phyloP scores from a whole-genome alignment of 257 asterid genomes.

The Galeopsis tetrahit region DNA sequence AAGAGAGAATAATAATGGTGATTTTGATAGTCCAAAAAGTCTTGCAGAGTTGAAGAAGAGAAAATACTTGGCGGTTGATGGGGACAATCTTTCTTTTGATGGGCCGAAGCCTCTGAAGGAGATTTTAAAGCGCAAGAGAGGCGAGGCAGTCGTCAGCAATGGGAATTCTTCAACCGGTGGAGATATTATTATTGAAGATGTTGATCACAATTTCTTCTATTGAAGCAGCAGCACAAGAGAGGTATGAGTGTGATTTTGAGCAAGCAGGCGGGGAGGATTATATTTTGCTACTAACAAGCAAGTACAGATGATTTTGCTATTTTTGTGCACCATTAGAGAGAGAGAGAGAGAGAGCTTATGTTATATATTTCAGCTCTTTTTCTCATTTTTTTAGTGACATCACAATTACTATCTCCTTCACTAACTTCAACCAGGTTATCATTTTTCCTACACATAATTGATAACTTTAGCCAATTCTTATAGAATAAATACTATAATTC shows the following conservation, averaged over 20 bases:
- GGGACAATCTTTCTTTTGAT: slow-evolving; percentile 50
- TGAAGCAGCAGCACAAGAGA: background rate
- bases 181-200: background rate
- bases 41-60: slow-evolving; percentile 55
- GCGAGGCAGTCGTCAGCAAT: slow-evolving; percentile 21
- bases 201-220: background rate
- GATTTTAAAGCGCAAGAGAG: slow-evolving; percentile 63
- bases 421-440: no score
- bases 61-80: slow-evolving; percentile 21
- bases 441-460: no score
- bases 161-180: slow-evolving; percentile 15
- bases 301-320: background rate
- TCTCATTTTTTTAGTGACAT: no score
- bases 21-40: slow-evolving; percentile 58
- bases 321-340: background rate
- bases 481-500: no score
- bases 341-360: background rate
- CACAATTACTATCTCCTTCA: background rate
- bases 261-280: background rate
- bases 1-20: slow-evolving; percentile 39
- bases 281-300: no score
- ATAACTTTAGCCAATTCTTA: no score
- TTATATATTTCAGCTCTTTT: background rate
- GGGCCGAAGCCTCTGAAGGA: slow-evolving; percentile 69
- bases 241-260: background rate